phyloP scores from a whole-genome alignment of 768 basidiomycete species.

The Boletus sensibilis region DNA sequence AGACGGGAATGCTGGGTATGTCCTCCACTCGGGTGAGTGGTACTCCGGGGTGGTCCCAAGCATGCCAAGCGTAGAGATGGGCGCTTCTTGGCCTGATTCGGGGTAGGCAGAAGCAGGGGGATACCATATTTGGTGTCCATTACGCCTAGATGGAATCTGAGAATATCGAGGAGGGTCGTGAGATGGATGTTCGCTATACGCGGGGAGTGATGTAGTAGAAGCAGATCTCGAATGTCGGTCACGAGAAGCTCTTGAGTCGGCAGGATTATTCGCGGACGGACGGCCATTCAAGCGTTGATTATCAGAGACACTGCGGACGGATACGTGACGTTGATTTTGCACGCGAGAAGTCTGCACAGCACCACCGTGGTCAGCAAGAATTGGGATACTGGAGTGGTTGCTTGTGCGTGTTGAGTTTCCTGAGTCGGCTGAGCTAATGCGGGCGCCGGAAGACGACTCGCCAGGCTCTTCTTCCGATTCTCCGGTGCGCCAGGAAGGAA shows the following conservation, averaged over 20 bases:
- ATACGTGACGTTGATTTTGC: conserved; percentile 6
- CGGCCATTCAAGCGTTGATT: conserved; percentile 4
- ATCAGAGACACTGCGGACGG: conserved; percentile 22
- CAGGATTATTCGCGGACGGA: conserved; percentile 1
- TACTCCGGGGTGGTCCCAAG: conserved; percentile 33
- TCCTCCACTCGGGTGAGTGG: conserved; percentile 64
- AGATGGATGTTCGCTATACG: conserved; percentile 24
- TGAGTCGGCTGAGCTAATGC: conserved; percentile 1
- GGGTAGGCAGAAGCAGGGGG: conserved; percentile 51
- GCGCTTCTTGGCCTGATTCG: conserved; percentile 15
- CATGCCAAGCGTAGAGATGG: conserved; percentile 4
- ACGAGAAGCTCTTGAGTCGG: conserved; percentile 2
- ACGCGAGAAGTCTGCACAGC: conserved; percentile 10
- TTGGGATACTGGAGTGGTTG: conserved; percentile 14
- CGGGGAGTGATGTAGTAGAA: conserved; percentile 24
- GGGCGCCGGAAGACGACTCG: conserved; percentile 1
- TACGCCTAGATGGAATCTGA: conserved; percentile 14
- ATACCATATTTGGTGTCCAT: conserved; percentile 54
- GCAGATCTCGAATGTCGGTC: conserved; percentile 13
- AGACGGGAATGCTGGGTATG: conserved; percentile 73
- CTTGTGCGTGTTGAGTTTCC: conserved; percentile 3
- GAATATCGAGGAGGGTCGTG: conserved; percentile 27
- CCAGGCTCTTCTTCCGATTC: conserved; percentile 10
- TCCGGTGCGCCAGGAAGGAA: conserved; percentile 20
- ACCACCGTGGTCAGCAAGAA: conserved; percentile 5